These are phyloP conservation scores for Colletotrichum tanaceti DNA, from an alignment of 2,329 filamentous ascomycete species.

Conservation along the genomic window DNA sequence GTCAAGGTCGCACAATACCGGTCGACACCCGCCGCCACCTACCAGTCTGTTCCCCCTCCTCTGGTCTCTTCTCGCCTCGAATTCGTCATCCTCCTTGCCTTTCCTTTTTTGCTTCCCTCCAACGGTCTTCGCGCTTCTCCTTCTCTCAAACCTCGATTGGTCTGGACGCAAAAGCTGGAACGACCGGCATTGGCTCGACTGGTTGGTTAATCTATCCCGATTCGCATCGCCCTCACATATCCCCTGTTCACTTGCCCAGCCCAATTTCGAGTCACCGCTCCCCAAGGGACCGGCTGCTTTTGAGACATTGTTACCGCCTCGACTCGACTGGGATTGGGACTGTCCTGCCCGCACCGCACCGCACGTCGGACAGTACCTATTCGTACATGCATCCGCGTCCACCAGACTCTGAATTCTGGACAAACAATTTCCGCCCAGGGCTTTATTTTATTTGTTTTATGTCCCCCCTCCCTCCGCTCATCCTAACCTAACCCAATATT, in stretches of 20 bases:
- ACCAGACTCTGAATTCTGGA: constrained; percentile 22
- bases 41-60: not conserved
- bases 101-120: not conserved
- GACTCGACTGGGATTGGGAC: constrained; percentile 21
- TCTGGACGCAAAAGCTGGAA: constrained; percentile 33
- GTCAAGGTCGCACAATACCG: constrained; percentile 33
- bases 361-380: not conserved
- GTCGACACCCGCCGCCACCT: constrained; percentile 8
- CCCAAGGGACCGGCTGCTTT: constrained; percentile 24
- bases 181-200: constrained; percentile 16
- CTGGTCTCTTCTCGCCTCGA: not conserved
- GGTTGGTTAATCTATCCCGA: constrained; percentile 29
- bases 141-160: constrained; percentile 9
- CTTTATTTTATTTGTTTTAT: constrained; percentile 15
- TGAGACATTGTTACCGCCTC: constrained; percentile 42
- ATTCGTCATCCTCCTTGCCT: not conserved
- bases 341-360: constrained; percentile 1
- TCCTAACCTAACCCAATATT: constrained; percentile 25
- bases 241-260: constrained; percentile 16
- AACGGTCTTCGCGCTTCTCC: constrained; percentile 23
- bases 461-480: constrained; percentile 23
- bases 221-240: constrained; percentile 25
- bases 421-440: constrained; percentile 31
- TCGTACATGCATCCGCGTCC: constrained; percentile 19
- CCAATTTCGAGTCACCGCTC: constrained; percentile 38